A percentile compares a stretch with the other conserved stretches of the same genome.
phyloP scores from a whole-genome alignment of 2,329 filamentous ascomycete genomes.

The Phaeosphaeria sp. region DNA sequence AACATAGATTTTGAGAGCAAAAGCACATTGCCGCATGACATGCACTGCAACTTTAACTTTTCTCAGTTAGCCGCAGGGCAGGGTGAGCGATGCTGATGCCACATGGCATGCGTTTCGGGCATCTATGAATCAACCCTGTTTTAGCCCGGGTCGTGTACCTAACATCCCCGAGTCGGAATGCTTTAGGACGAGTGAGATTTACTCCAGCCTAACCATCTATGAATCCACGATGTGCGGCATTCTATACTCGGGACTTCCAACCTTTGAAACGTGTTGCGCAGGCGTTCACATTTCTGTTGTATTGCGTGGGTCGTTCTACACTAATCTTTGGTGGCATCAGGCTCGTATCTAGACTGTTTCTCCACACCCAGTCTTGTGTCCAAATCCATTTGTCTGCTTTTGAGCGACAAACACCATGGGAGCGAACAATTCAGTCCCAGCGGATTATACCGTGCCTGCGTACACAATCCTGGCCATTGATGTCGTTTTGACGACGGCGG shows the following conservation, averaged over 20 bases:
- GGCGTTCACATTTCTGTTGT: background rate
- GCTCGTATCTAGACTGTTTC: background rate
- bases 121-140: background rate
- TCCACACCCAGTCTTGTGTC: background rate
- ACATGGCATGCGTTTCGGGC: background rate
- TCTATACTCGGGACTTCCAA: background rate
- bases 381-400: background rate
- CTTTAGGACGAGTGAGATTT: background rate
- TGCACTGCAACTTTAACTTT: background rate
- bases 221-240: background rate
- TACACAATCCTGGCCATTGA: slow-evolving; percentile 8
- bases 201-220: background rate
- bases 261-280: background rate
- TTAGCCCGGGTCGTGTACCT: background rate
- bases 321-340: background rate
- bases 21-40: background rate
- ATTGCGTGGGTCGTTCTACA: background rate
- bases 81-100: background rate
- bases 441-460: slow-evolving; percentile 6
- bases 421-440: slow-evolving; percentile 6
- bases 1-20: background rate
- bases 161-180: background rate
- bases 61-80: background rate
- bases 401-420: background rate
- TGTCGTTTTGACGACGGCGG: slow-evolving; percentile 8